phyloP scores from a whole-genome alignment of 345 rosid species.

The Murraya paniculata region DNA sequence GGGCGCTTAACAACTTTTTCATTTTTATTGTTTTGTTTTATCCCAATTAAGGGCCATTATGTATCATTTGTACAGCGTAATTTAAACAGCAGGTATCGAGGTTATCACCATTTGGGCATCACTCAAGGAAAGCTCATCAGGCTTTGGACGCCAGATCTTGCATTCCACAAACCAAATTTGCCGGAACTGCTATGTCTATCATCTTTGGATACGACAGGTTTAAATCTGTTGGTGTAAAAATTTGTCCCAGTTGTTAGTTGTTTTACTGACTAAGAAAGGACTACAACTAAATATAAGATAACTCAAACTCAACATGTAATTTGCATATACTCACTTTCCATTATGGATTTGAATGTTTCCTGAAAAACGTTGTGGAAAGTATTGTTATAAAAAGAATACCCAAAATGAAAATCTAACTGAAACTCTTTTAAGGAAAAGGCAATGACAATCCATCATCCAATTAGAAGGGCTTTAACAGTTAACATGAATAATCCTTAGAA shows the following conservation, averaged over 20 bases:
- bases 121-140: conserved; percentile 1
- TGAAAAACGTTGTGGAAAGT: conserved; percentile 27
- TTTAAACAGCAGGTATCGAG: not conserved
- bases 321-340: conserved; percentile 64
- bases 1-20: not conserved
- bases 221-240: conserved; percentile 47
- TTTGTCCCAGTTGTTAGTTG: not conserved
- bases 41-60: not conserved
- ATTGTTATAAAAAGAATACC: not conserved
- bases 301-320: not conserved
- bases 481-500: not conserved
- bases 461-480: not conserved
- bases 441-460: not conserved
- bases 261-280: not conserved
- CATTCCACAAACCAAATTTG: conserved; percentile 83
- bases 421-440: not conserved
- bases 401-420: not conserved
- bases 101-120: not conserved
- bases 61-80: not conserved
- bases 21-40: not conserved
- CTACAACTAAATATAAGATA: not conserved
- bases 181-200: conserved; percentile 85
- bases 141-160: conserved; percentile 49
- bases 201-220: conserved; percentile 84
- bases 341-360: conserved; percentile 75